A percentile compares a stretch with the other conserved stretches of the same genome.
Conservation (phyloP, 2,329 filamentous ascomycete genomes). For the Aspergillus sp. region DNA sequence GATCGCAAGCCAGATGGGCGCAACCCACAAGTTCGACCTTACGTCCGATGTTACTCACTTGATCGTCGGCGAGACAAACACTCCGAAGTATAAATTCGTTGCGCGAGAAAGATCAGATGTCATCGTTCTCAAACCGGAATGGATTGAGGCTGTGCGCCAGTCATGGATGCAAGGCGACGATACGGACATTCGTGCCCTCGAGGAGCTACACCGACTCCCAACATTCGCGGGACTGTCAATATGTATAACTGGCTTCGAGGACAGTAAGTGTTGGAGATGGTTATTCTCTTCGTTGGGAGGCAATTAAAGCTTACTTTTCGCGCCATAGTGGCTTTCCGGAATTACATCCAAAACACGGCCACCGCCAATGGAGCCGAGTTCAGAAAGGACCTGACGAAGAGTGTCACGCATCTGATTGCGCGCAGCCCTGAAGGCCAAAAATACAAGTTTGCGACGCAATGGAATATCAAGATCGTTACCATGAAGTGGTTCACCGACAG, state of each 20-base stretch:
- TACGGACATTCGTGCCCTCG: constrained; percentile 68
- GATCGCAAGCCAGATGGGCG: constrained; percentile 74
- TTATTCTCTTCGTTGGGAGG: too few species aligned
- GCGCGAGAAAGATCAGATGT: constrained; percentile 85
- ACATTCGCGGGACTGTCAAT: constrained; percentile 55
- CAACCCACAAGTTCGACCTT: constrained; percentile 81
- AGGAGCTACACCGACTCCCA: constrained; percentile 52
- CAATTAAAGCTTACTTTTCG: neutral
- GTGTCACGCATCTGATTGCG: constrained; percentile 84
- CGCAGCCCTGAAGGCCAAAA: constrained; percentile 79
- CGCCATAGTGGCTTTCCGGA: constrained; percentile 59
- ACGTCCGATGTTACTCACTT: constrained; percentile 96
- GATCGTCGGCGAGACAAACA: constrained; percentile 83
- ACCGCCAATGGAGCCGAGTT: constrained; percentile 74
- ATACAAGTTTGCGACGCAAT: constrained; percentile 80
- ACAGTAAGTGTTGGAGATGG: constrained; percentile 47
- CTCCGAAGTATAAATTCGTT: constrained; percentile 92
- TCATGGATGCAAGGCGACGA: constrained; percentile 78
- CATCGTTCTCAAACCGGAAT: constrained; percentile 74
- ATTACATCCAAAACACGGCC: constrained; percentile 67
- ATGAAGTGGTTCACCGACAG: constrained; percentile 84
- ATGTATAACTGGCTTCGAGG: constrained; percentile 68
- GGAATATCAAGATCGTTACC: constrained; percentile 76
- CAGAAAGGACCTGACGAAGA: constrained; percentile 79
- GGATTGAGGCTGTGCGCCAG: constrained; percentile 76